Percentiles rank a stretch among this genome's conserved stretches.
These are phyloP conservation scores for Vigna trinervia DNA, from an alignment of 306 rosid species.

Conservation along the genomic window DNA sequence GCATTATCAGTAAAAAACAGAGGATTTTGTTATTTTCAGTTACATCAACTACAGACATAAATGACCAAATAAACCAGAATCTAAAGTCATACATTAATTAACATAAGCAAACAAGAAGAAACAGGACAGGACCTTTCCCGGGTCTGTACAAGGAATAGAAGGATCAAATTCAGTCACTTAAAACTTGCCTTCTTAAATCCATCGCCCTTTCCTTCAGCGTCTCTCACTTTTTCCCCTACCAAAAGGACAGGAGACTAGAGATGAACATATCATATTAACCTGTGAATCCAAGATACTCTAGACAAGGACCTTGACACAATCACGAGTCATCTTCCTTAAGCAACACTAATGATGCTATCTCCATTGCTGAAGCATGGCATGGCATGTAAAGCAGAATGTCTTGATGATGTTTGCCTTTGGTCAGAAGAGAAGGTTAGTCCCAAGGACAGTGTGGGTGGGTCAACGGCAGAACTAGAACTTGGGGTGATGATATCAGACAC, in stretches of 20 bases:
- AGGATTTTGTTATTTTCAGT: conserved; percentile 60
- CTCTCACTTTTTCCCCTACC: conserved; percentile 41
- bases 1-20: conserved; percentile 48
- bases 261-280: conserved; percentile 37
- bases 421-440: conserved; percentile 76
- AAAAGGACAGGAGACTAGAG: conserved; percentile 40
- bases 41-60: conserved; percentile 55
- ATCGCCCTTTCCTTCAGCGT: conserved; percentile 48
- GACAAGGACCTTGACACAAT: conserved; percentile 42
- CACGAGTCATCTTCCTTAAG: conserved; percentile 51
- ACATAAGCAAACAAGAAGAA: conserved; percentile 56
- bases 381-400: conserved; percentile 66
- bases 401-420: conserved; percentile 63
- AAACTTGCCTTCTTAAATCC: conserved; percentile 49
- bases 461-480: conserved; percentile 54
- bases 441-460: conserved; percentile 71
- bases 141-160: conserved; percentile 74
- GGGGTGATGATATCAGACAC: conserved; percentile 49
- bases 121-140: conserved; percentile 58
- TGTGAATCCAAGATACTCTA: conserved; percentile 48
- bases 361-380: conserved; percentile 71
- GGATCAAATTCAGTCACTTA: conserved; percentile 56
- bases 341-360: conserved; percentile 76
- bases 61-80: conserved; percentile 51
- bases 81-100: conserved; percentile 53